phyloP scores from a whole-genome alignment of 805 yeast species.

The Saturnispora quitensis region DNA sequence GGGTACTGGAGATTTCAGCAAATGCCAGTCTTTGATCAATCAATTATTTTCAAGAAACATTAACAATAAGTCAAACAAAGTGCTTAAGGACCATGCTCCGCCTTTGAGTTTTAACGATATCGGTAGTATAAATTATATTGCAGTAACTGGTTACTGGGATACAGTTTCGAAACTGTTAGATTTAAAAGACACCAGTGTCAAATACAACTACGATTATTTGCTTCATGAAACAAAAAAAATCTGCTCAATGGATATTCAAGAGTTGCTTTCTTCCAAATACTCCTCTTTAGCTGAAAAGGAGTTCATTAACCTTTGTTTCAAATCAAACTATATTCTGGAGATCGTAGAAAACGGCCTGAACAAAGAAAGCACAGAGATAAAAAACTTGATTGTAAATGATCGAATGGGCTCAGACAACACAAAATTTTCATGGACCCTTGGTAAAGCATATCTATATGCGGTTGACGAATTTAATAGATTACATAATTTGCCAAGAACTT shows the following conservation, averaged over 20 bases:
- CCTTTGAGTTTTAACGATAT: conserved; percentile 48
- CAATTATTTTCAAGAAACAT: conserved; percentile 30
- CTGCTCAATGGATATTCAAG: conserved; percentile 35
- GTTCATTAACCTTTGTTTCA: conserved; percentile 46
- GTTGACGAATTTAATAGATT: conserved; percentile 36
- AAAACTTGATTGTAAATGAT: conserved; percentile 37
- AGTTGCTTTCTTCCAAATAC: not conserved
- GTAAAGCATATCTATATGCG: conserved; percentile 59
- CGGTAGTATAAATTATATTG: conserved; percentile 36
- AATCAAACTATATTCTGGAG: conserved; percentile 48
- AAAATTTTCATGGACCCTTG: conserved; percentile 91
- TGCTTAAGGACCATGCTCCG: conserved; percentile 12
- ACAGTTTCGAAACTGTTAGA: conserved; percentile 40
- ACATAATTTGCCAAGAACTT: conserved; percentile 22
- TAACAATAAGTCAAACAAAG: conserved; percentile 1
- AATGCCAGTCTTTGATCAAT: conserved; percentile 40
- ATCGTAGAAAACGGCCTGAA: conserved; percentile 51
- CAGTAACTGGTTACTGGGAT: conserved; percentile 64
- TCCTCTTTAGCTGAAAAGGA: conserved; percentile 15
- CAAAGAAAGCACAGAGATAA: conserved; percentile 14
- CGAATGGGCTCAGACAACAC: conserved; percentile 52
- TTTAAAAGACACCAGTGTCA: conserved; percentile 6
- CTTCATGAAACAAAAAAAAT: conserved; percentile 36
- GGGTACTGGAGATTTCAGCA: conserved; percentile 44
- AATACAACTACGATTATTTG: conserved; percentile 38